These are phyloP conservation scores for California macrophylla DNA, from an alignment of 441 rosid genomes.

Conservation along the genomic window DNA sequence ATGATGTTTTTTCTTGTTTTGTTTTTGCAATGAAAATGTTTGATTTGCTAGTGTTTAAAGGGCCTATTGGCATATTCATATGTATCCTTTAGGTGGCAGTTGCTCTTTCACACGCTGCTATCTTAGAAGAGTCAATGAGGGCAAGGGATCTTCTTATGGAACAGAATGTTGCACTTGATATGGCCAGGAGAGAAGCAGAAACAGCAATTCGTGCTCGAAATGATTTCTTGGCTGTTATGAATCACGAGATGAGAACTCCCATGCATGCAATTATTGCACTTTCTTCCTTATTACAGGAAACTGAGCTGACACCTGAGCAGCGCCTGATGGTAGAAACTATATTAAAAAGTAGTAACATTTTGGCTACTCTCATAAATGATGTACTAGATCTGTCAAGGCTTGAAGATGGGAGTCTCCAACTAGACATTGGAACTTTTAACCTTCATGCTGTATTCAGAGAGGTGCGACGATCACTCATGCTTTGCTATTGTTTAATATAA, in stretches of 20 bases:
- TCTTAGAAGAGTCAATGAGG: conserved; percentile 92
- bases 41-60: neutral
- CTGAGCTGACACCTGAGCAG: conserved; percentile 89
- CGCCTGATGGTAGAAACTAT: conserved; percentile 93
- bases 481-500: no score
- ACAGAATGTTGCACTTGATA: conserved; percentile 88
- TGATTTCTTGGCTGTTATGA: conserved; percentile 97
- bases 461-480: conserved; percentile 28
- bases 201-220: conserved; percentile 93
- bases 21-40: neutral
- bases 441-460: conserved; percentile 60
- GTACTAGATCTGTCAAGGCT: conserved; percentile 94
- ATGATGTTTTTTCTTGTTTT: neutral
- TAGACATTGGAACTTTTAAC: conserved; percentile 59
- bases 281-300: conserved; percentile 89
- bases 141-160: conserved; percentile 97
- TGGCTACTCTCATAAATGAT: conserved; percentile 86
- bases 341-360: conserved; percentile 79
- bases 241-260: conserved; percentile 96
- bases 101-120: conserved; percentile 96
- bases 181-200: conserved; percentile 88
- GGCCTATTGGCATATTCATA: conserved; percentile 10
- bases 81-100: conserved; percentile 68
- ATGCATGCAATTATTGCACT: conserved; percentile 96
- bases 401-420: conserved; percentile 97